Evolutionary conservation across 108 stramenopile species (phyloP), one percentile per base, ranked within the genome.

Genomic region (Cyclotella sp.): DNA sequence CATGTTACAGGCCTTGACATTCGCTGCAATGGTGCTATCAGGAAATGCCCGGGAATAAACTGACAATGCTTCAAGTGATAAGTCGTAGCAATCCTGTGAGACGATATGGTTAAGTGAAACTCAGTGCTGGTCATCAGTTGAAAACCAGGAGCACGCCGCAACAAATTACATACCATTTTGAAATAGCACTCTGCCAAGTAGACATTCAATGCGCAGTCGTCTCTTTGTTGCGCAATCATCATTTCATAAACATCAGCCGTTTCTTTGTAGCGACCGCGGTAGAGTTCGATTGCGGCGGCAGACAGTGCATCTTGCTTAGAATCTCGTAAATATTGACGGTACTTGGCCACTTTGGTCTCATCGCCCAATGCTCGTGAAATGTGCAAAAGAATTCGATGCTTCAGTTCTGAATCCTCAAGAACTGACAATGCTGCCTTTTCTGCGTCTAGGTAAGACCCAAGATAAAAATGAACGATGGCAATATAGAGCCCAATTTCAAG

Each of bases 151-250:
- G 39, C 28, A 28, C 42, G 26, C 9, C 24, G 66, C 14, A 67
- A 52, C 34, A 21, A 51, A 51, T 24, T 42, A 26, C 57, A 9
- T 39, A 63, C 82, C 70, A 92, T 89, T 79, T 94, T 93, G 88
- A 91, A 96, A 75, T 92, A 93, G 70, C 92, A 94, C 89, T 94
- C 93, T 21, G 95, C 93, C 46, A 92, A 87, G 75, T 93, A 96
- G 42, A 96, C 93, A 69, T 96, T 88, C 24, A 96, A 84, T 18
- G 93, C 95, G 10, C 91, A 66, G 70, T 90, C 89, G 24, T 93
- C 90, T 11, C 82, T 83, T 61, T 93, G 74, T 53, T 94, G 89
- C 49, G 89, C 63, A 55, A 94, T 77, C 22, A 94, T 81, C 21
- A 81, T 68, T 60, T 93, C 91, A 90, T 91, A 96, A 39, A 94